Conservation (phyloP, 2,329 filamentous ascomycete genomes). For the Chaetothyriales sp. region DNA sequence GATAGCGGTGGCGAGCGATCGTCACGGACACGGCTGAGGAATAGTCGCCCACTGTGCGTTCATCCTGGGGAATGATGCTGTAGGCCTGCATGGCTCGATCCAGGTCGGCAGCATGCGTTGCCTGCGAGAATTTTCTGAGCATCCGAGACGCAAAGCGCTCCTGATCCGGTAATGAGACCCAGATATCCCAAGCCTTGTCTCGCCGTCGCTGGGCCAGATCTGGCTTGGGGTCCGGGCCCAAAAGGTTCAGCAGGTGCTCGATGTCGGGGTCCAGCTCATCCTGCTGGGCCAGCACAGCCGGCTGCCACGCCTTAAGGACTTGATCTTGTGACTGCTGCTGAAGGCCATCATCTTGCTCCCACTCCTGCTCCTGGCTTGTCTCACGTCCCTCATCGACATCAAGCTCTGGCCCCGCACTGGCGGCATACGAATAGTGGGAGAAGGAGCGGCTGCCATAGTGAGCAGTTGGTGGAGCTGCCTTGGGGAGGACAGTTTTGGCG, state of each 20-base stretch:
- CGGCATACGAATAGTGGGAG: neutral
- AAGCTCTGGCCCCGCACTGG: neutral
- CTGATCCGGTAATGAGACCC: constrained; percentile 3
- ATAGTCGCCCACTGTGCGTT: constrained; percentile 31
- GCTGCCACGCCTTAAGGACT: neutral
- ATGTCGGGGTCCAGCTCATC: neutral
- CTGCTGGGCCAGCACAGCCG: neutral
- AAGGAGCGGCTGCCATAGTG: neutral
- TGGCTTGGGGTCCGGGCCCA: neutral
- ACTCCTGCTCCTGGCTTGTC: neutral
- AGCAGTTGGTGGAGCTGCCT: neutral
- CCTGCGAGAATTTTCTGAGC: constrained; percentile 27
- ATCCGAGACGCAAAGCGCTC: constrained; percentile 9
- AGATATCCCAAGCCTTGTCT: constrained; percentile 23
- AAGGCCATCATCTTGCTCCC: neutral
- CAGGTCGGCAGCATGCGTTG: constrained; percentile 24
- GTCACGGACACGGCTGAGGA: constrained; percentile 20
- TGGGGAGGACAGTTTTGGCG: neutral
- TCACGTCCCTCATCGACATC: neutral
- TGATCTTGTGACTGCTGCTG: neutral
- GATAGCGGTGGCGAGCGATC: constrained; percentile 7
- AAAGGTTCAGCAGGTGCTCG: neutral
- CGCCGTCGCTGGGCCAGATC: neutral
- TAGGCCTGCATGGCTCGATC: constrained; percentile 34
- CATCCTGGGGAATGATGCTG: constrained; percentile 22